Evolutionary conservation across 2,329 filamentous ascomycete genomes (phyloP), one percentile per base, ranked within the genome.

Genomic region (Penicillium aurantiogriseum): DNA sequence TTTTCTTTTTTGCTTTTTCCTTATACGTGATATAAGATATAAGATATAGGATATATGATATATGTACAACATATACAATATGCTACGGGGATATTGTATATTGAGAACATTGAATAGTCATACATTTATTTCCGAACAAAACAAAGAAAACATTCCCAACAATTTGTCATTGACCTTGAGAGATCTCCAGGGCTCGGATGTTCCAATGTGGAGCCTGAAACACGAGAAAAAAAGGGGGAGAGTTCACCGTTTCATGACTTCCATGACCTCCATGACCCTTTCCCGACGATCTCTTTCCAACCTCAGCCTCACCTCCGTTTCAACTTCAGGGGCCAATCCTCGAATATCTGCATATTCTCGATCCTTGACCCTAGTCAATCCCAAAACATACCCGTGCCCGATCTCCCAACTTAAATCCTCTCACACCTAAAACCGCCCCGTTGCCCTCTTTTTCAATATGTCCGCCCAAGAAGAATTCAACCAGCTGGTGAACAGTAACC

Each of bases 401-500:
- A 48, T 27, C 10, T 21, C 33, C 43, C 49, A 48, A 54, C 54
- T 58, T 58, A 63, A 57, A 59, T 44, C 53, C 23, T 49, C 42
- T 36, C 27, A 27, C 59, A 53, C 59, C 63, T 33, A 46, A 33
- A 47, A 23, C 44, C 40, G 29, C 52, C 53, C 58, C 40, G 9
- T 49, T 33, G 51, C 27, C 53, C 50, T 59, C 51, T 25, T 49
- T 64, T 66, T 68, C 71, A 74, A 58, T 43, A 78, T 78, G 76
- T 75, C 76, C 38, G 77, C 77, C 51, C 77, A 78, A 66, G 78
- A 79, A 68, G 78, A 80, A 72, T 77, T 78, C 64, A 74, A 79
- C 54, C 73, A 71, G 49, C 71, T 79, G 58, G 69, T 79, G 44
- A 69, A 71, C 56, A 70, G 65, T 59, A 73, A 72, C 47, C 72